Evolutionary conservation across 2,329 filamentous ascomycete species (phyloP).

Genomic region (Claviceps sp.): DNA sequence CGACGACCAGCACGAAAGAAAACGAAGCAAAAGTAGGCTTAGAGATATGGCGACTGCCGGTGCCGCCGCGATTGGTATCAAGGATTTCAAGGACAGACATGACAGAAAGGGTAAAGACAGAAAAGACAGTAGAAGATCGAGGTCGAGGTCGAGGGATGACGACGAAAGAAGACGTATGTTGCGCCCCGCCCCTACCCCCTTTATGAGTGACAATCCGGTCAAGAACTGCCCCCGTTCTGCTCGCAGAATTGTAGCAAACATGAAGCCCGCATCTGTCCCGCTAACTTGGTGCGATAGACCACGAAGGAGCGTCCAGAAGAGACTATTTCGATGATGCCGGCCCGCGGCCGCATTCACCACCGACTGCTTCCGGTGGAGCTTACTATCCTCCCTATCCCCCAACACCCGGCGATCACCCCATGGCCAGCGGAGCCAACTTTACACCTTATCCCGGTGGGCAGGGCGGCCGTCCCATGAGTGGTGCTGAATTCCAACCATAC

Average conservation of each 20-base stretch:
- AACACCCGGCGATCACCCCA: constrained; percentile 12
- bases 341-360: constrained; percentile 30
- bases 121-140: constrained; percentile 18
- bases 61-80: constrained; percentile 49
- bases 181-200: not conserved
- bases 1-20: constrained; percentile 17
- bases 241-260: not conserved
- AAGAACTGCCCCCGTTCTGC: not conserved
- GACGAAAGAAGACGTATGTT: constrained; percentile 13
- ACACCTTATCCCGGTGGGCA: constrained; percentile 16
- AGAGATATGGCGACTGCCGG: constrained; percentile 38
- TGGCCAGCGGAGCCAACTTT: constrained; percentile 5
- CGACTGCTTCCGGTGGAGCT: constrained; percentile 37
- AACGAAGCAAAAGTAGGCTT: constrained; percentile 40
- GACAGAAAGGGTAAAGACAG: constrained; percentile 29
- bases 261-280: not conserved
- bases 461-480: constrained; percentile 11
- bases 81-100: constrained; percentile 37
- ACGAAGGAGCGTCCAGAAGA: constrained; percentile 22
- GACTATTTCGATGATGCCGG: constrained; percentile 24
- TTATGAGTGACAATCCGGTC: not conserved
- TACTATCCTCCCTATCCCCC: constrained; percentile 31
- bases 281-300: constrained; percentile 14
- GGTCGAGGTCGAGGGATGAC: constrained; percentile 15
- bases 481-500: constrained; percentile 26